Conservation (phyloP, 352 stramenopile genomes). For the Globisporangium uncinulatum region DNA sequence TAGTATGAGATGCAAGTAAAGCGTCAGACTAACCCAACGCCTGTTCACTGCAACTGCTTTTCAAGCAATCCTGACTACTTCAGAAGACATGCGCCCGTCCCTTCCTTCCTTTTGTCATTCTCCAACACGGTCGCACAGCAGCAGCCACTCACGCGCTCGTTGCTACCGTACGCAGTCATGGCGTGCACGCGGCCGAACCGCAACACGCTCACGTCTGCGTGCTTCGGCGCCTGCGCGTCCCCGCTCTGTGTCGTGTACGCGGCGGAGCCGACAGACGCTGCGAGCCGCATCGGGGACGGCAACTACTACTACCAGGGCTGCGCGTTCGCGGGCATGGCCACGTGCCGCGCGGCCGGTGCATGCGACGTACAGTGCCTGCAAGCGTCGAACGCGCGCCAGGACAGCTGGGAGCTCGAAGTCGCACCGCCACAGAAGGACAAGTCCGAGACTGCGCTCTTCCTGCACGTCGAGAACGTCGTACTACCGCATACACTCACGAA, state of each 20-base stretch:
- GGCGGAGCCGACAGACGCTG: slow-evolving; percentile 17
- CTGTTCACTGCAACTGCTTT: no score
- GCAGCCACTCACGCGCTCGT: no score
- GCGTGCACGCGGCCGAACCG: slow-evolving; percentile 28
- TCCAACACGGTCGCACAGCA: no score
- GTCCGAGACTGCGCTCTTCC: slow-evolving; percentile 51
- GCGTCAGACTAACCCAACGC: no score
- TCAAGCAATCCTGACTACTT: no score
- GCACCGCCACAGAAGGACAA: slow-evolving; percentile 64
- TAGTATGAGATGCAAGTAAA: no score
- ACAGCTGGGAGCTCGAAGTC: slow-evolving; percentile 51
- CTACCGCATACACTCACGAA: slow-evolving; percentile 50
- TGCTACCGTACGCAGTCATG: background rate
- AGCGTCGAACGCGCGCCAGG: slow-evolving; percentile 21
- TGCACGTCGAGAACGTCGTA: slow-evolving; percentile 39
- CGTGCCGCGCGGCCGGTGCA: slow-evolving; percentile 45
- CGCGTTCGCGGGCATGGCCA: slow-evolving; percentile 33
- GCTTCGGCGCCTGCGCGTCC: slow-evolving; percentile 35
- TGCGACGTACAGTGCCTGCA: slow-evolving; percentile 71
- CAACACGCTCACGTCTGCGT: slow-evolving; percentile 61
- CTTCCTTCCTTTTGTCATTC: no score
- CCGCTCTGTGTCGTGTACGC: slow-evolving; percentile 63
- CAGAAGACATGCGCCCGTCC: no score
- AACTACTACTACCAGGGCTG: slow-evolving; percentile 67
- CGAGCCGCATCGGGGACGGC: slow-evolving; percentile 30